Evolutionary conservation across 2,329 filamentous ascomycete genomes (phyloP).

Genomic region (Talaromyces piceae): DNA sequence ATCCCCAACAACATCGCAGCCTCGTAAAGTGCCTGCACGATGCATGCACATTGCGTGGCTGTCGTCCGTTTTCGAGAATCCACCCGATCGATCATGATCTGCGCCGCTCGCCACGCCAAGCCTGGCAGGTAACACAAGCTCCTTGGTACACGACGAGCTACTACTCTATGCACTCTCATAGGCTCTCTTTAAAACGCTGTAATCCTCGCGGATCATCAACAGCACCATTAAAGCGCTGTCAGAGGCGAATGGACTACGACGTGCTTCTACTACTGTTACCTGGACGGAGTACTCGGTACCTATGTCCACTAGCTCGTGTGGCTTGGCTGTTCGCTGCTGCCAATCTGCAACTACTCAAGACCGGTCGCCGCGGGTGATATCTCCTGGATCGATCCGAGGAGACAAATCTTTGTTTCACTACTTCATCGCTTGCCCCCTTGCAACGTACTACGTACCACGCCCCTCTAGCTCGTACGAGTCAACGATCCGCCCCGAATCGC

Average conservation of each 20-base stretch:
- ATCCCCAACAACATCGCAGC: not conserved
- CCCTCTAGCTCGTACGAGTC: not conserved
- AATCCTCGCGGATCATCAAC: no score
- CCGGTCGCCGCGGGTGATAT: not conserved
- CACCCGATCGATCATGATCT: not conserved
- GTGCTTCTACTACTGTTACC: not conserved
- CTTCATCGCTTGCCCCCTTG: conserved; percentile 2
- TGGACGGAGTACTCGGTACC: not conserved
- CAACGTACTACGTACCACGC: not conserved
- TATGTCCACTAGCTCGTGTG: conserved; percentile 2
- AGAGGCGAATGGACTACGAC: not conserved
- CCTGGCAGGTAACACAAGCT: not conserved
- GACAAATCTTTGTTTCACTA: not conserved
- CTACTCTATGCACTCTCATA: not conserved
- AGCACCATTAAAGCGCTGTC: not conserved
- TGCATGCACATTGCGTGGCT: not conserved
- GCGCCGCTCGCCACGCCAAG: not conserved
- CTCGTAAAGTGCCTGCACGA: not conserved
- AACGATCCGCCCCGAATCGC: not conserved
- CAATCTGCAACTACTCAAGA: not conserved
- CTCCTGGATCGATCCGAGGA: not conserved
- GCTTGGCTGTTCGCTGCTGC: conserved; percentile 1
- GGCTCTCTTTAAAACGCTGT: not conserved
- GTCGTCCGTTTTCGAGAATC: not conserved
- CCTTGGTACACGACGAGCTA: not conserved